Conservation (phyloP, 768 basidiomycete species). For the Melanogaster broomeanus region DNA sequence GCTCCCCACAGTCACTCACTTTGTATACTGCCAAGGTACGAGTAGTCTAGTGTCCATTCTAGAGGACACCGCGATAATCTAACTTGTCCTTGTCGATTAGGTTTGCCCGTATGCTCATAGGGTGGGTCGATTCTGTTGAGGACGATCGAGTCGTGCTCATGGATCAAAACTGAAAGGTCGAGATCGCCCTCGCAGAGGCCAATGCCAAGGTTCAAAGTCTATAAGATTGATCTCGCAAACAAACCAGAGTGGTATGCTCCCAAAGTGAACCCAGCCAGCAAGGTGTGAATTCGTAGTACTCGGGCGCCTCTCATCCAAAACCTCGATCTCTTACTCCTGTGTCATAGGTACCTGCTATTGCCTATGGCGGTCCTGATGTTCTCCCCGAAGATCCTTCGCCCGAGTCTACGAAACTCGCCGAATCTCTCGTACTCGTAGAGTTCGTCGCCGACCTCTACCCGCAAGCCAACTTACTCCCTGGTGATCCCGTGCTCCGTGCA, state of each 20-base stretch:
- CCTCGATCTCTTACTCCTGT: too few species aligned
- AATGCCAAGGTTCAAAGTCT: conserved; percentile 48
- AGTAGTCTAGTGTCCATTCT: neutral
- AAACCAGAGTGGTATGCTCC: conserved; percentile 73
- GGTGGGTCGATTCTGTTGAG: conserved; percentile 32
- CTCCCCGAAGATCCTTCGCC: conserved; percentile 57
- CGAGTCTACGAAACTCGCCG: conserved; percentile 60
- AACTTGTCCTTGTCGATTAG: conserved; percentile 28
- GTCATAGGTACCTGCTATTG: conserved; percentile 37
- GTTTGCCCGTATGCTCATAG: conserved; percentile 62
- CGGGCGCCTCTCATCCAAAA: too few species aligned
- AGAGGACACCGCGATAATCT: neutral
- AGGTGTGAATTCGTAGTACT: conserved; percentile 45
- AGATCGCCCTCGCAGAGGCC: conserved; percentile 63
- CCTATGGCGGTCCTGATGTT: conserved; percentile 62
- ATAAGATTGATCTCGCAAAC: conserved; percentile 59
- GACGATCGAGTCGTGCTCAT: neutral
- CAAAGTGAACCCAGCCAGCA: conserved; percentile 65
- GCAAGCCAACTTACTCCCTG: conserved; percentile 48
- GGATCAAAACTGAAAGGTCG: conserved; percentile 38
- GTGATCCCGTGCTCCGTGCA: conserved; percentile 57
- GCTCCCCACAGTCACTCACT: conserved; percentile 34
- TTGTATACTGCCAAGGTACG: conserved; percentile 50
- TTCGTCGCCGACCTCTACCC: conserved; percentile 64
- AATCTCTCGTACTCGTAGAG: conserved; percentile 67